A percentile compares a stretch with the other conserved stretches of the same genome.
phyloP scores from a whole-genome alignment of 306 rosid genomes.

The Casuarina equisetifolia region DNA sequence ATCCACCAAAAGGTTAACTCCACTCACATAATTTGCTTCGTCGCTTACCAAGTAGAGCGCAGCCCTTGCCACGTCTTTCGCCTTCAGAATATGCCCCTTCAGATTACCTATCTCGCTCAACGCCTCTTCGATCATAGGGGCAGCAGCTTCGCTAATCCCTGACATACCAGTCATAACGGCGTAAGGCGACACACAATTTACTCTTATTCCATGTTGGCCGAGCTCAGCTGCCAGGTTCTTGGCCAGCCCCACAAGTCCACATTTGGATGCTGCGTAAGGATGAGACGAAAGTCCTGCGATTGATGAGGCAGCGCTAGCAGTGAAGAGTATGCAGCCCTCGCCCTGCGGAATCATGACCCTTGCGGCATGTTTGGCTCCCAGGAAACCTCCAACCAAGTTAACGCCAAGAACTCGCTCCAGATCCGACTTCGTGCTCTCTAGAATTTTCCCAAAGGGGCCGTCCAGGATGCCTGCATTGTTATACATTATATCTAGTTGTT shows the following conservation, averaged over 20 bases:
- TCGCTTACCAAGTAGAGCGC: slow-evolving; percentile 31
- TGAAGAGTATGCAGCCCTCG: slow-evolving; percentile 35
- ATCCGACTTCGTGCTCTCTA: slow-evolving; percentile 25
- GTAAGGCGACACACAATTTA: slow-evolving; percentile 35
- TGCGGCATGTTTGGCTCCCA: slow-evolving; percentile 39
- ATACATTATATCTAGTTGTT: slow-evolving; percentile 37
- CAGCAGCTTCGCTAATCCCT: neutral
- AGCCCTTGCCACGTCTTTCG: slow-evolving; percentile 13
- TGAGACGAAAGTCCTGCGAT: slow-evolving; percentile 33
- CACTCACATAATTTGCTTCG: slow-evolving; percentile 28
- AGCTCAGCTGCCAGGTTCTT: slow-evolving; percentile 30
- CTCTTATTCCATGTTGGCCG: slow-evolving; percentile 32
- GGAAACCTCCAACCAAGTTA: slow-evolving; percentile 34
- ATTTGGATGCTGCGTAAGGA: slow-evolving; percentile 34
- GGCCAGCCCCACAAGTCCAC: slow-evolving; percentile 18
- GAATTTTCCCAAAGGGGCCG: slow-evolving; percentile 6
- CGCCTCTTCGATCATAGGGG: neutral
- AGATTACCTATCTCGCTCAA: slow-evolving; percentile 9
- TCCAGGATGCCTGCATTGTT: slow-evolving; percentile 41
- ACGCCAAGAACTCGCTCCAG: slow-evolving; percentile 19
- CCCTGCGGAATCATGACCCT: slow-evolving; percentile 38
- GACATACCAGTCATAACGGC: neutral
- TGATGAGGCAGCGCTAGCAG: slow-evolving; percentile 19
- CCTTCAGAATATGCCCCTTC: slow-evolving; percentile 18
- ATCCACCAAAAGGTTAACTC: slow-evolving; percentile 28